A percentile compares a stretch with the other conserved stretches of the same genome.
Conservation (phyloP, 1,284 basidiomycete genomes). For the Testicularia cyperi region DNA sequence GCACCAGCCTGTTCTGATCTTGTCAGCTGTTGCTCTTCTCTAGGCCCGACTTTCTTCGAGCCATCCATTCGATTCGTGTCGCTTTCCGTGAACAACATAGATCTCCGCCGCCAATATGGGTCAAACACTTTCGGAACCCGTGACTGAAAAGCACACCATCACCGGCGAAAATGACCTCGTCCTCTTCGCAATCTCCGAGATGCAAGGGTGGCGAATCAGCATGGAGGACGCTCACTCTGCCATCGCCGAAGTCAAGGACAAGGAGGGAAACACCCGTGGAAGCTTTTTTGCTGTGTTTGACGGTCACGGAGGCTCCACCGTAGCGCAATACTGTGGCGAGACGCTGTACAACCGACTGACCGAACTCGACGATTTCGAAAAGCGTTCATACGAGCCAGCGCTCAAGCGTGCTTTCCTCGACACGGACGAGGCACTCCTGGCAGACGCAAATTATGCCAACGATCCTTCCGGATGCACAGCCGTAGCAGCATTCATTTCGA, state of each 20-base stretch:
- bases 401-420: conserved; percentile 87
- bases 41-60: too few relatives aligned
- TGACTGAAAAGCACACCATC: conserved; percentile 78
- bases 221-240: conserved; percentile 99
- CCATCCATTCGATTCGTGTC: too few relatives aligned
- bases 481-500: conserved; percentile 69
- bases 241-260: conserved; percentile 64
- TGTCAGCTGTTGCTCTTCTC: too few relatives aligned
- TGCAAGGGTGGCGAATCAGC: conserved; percentile 99
- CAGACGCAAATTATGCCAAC: conserved; percentile 79
- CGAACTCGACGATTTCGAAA: conserved; percentile 72
- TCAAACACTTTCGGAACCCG: conserved; percentile 65
- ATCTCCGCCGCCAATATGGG: conserved; percentile 54
- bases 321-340: conserved; percentile 86
- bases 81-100: background rate
- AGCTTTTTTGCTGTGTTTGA: conserved; percentile 95
- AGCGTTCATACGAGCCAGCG: conserved; percentile 73
- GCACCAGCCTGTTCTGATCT: too few relatives aligned
- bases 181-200: conserved; percentile 84
- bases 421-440: conserved; percentile 89
- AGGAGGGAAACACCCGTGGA: conserved; percentile 57
- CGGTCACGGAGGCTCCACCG: conserved; percentile 89
- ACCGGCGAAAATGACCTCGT: conserved; percentile 76
- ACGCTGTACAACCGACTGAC: conserved; percentile 81
- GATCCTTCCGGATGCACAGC: conserved; percentile 98